Evolutionary conservation across 2,329 filamentous ascomycete genomes (phyloP), one percentile per base, ranked within the genome.

Genomic region (Arthroderma uncinatum): DNA sequence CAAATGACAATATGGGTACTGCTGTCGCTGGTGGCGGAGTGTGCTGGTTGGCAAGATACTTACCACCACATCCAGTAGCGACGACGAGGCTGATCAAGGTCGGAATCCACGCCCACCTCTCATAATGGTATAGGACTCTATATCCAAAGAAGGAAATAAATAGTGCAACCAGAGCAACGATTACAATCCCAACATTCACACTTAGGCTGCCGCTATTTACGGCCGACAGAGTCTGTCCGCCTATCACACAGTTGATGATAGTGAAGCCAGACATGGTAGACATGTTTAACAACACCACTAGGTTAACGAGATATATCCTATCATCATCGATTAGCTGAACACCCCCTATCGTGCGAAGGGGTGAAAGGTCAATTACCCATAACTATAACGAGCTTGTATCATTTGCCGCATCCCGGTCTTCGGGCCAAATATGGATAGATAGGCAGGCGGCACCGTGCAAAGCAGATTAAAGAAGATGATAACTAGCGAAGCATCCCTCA

Each of bases 101-200:
- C 9, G 59, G 60, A 30, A 64, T 63, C 63, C 62, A 64, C 12
- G 62, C 67, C 60, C 68, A 81, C 66, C 83, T 77, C 70, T 87
- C 83, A 66, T 86, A 88, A 56, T 79, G 75, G 64, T 87, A 84
- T 67, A 88, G 86, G 47, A 82, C 72, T 56, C 76, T 78, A 65
- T 87, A 86, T 0, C 84, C 85, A 65, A 87, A 86, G 0, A 81
- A 83, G 0, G 82, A 83, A 42, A 87, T 77, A 1, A 76, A 71
- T 80, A 82, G 85, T 30, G 79, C 80, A 36, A 86, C 79, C 23
- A 85, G 63, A 0, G 81, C 80, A 10, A 82, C 78, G 48, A 86
- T 79, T 40, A 87, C 74, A 61, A 87, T 86, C 6, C 71, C 71
- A 68, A 58, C 48, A 5, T 58, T 55, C 7, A 60, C 55, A 52